phyloP scores from a whole-genome alignment of 768 basidiomycete species.

The Calvatia gigantea region DNA sequence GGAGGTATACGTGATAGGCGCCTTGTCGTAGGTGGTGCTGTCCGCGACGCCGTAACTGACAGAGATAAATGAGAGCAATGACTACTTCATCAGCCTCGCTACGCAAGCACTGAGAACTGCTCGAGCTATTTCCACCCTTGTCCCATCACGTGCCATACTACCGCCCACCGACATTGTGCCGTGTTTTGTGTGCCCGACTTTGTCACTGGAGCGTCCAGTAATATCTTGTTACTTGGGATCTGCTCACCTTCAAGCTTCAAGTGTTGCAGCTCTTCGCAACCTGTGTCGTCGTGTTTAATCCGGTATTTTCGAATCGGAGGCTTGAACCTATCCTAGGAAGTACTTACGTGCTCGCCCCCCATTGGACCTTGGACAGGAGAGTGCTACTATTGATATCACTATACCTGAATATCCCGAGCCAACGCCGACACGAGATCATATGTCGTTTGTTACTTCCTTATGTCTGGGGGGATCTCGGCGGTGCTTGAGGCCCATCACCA shows the following conservation, averaged over 20 bases:
- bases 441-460: neutral
- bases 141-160: neutral
- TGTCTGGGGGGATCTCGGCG: no score
- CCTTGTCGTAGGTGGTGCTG: neutral
- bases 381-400: no score
- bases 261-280: no score
- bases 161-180: neutral
- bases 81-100: slow-evolving; percentile 1
- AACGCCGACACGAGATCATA: neutral
- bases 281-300: no score
- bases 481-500: no score
- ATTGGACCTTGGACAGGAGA: neutral
- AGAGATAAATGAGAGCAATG: neutral
- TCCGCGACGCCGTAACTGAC: neutral
- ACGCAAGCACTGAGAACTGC: neutral
- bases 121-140: neutral
- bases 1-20: neutral
- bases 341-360: neutral
- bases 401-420: neutral
- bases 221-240: neutral
- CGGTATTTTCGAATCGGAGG: neutral
- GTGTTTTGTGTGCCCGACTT: no score
- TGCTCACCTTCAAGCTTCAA: no score
- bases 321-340: neutral
- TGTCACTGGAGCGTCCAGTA: neutral